Evolutionary conservation across 305 asterid species (phyloP), one percentile per base, ranked within the genome.

Genomic region (Fraxinus baroniana): DNA sequence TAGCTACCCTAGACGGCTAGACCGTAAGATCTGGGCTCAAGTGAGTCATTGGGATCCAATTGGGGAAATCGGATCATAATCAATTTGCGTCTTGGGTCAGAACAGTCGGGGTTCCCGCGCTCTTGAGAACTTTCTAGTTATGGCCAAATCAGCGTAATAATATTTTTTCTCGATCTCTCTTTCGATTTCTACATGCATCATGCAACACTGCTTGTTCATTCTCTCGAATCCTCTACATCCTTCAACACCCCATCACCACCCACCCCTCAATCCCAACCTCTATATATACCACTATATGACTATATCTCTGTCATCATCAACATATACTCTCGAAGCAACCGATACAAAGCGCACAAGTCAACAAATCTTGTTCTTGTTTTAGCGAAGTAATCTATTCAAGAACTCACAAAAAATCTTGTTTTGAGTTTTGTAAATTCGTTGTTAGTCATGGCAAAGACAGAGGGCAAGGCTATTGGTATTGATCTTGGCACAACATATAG

Each of bases 401-500:
- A 71, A 71, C 46, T 9, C 15, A 30, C 76, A 3, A 24, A 32
- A 32, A 13, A 70, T 70, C 75, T 70, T 70, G 75, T 70, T 71
- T 71, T 7, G 33, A 17, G 76, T 32, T 13, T 7, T 8, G 36
- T 9, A 12, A 26, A 3, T 66, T 66, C n/a, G 4, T 66, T 66
- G 73, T 20, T 20, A 26, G 73, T 68, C 20, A 77, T 77, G 80
- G 80, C 71, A 10, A 44, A 44, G 26, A 28, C 66, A 12, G 80
- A 77, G 66, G 80, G 80, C 2, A 77, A 52, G 37, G 80, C 80
- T 7, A 77, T 77, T 17, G 80, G 80, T 30, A 77, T 77, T 28
- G 80, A 77, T 30, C 70, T 77, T 26, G 80, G 80, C 44, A 77
- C 80, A n/a, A 77, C 80, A 13, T 77, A 77, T 22, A 77, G 80